Percentiles rank a stretch among this genome's conserved stretches.
Evolutionary conservation across 208 protist species (phyloP).

Genomic region (Leishmania guyanensis): DNA sequence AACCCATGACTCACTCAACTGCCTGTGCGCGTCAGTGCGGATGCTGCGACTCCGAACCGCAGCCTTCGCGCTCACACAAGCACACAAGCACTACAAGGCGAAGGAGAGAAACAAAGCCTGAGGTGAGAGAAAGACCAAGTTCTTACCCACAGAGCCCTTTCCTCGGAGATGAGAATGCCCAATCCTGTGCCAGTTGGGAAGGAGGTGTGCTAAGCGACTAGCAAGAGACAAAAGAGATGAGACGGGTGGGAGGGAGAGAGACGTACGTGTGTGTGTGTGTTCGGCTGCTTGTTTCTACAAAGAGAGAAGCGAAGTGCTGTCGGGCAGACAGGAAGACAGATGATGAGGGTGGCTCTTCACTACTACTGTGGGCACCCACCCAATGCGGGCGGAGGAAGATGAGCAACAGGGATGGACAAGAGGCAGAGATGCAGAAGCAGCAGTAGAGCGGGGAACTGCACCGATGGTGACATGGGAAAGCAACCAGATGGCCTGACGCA

Average conservation of each 20-base stretch:
- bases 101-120: background rate
- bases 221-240: background rate
- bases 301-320: background rate
- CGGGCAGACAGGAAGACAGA: background rate
- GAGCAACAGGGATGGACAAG: background rate
- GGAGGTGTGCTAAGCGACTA: background rate
- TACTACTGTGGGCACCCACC: background rate
- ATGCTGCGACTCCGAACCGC: background rate
- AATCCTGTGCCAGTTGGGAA: background rate
- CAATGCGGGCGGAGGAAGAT: background rate
- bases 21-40: background rate
- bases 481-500: background rate
- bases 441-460: background rate
- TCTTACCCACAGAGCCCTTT: background rate
- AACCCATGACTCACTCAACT: background rate
- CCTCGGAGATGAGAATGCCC: background rate
- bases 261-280: background rate
- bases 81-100: background rate
- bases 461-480: background rate
- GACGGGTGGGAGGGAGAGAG: background rate
- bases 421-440: conserved; percentile 1
- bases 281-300: background rate
- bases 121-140: background rate
- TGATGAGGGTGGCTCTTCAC: background rate
- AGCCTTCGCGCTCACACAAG: background rate